Conservation (phyloP, 345 rosid species). For the Lepidium africanum region DNA sequence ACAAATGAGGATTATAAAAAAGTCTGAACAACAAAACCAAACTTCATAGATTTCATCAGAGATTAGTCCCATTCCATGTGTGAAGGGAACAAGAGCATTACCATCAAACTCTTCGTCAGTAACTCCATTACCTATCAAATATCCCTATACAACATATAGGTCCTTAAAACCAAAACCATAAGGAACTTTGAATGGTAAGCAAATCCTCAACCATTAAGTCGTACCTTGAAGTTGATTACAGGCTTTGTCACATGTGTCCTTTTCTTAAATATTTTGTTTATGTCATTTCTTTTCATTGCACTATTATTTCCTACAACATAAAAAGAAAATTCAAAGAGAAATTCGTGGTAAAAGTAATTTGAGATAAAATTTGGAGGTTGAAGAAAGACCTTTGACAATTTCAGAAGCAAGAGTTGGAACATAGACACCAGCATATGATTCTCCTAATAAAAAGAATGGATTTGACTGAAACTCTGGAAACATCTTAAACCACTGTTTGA, state of each 20-base stretch:
- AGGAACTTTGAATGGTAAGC: not conserved
- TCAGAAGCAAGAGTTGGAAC: constrained; percentile 79
- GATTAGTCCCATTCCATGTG: constrained; percentile 89
- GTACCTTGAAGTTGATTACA: constrained; percentile 63
- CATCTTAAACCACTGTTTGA: constrained; percentile 68
- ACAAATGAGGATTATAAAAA: not conserved
- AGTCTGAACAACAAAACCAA: not conserved
- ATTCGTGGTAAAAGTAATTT: not conserved
- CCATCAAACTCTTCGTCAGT: constrained; percentile 69
- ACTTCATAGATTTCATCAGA: constrained; percentile 73
- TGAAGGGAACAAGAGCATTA: constrained; percentile 80
- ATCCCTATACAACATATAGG: constrained; percentile 45
- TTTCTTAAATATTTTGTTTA: not conserved
- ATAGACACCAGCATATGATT: constrained; percentile 89
- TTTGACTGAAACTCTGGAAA: constrained; percentile 75
- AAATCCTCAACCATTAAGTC: not conserved
- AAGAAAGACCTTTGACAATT: constrained; percentile 54
- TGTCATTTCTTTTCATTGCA: not conserved
- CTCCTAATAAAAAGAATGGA: constrained; percentile 79
- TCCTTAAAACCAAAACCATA: not conserved
- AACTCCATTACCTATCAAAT: constrained; percentile 89
- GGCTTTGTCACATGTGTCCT: constrained; percentile 41
- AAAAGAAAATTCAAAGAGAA: not conserved
- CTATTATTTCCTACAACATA: constrained; percentile 46
- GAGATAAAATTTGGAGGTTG: too few species aligned